Percentiles rank a stretch among this genome's conserved stretches.
phyloP scores from a whole-genome alignment of 177 flowering plant genomes.

The Tripterygium wilfordii region DNA sequence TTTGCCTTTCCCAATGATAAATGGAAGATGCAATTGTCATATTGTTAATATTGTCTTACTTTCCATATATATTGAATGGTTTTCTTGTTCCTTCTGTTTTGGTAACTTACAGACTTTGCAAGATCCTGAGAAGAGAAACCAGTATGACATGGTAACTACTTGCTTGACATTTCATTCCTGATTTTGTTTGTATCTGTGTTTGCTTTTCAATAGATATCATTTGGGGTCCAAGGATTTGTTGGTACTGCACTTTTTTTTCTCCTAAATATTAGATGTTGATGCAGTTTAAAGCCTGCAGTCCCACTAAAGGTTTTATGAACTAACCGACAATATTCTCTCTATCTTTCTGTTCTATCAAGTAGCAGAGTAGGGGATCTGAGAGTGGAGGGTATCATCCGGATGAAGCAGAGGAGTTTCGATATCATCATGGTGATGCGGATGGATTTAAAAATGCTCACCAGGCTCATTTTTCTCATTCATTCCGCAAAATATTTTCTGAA shows the following conservation, averaged over 20 bases:
- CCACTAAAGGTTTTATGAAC: background rate
- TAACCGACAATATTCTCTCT: slow-evolving; percentile 1
- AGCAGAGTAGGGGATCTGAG: slow-evolving; percentile 23
- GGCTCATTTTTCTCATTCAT: slow-evolving; percentile 64
- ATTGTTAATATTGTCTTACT: too few relatives aligned
- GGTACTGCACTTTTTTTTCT: too few relatives aligned
- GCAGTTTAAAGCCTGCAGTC: background rate
- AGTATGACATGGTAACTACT: slow-evolving; percentile 67
- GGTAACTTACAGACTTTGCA: slow-evolving; percentile 61
- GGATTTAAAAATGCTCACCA: slow-evolving; percentile 38
- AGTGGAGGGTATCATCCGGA: slow-evolving; percentile 11
- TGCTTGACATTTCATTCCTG: too few relatives aligned
- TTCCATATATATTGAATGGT: too few relatives aligned
- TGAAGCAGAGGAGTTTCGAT: slow-evolving; percentile 10
- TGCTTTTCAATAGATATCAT: too few relatives aligned
- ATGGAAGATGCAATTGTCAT: background rate
- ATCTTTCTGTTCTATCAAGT: slow-evolving; percentile 20
- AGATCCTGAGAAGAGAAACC: slow-evolving; percentile 62
- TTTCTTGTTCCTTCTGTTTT: slow-evolving; percentile 18
- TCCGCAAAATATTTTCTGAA: slow-evolving; percentile 81
- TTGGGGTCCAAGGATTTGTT: too few relatives aligned
- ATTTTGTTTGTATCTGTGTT: too few relatives aligned
- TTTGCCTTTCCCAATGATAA: background rate
- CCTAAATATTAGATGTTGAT: too few relatives aligned
- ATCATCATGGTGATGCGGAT: slow-evolving; percentile 32